These are phyloP conservation scores for Amaranthus hypochondriacus DNA, from an alignment of 148 eudicot species.

Conservation along the genomic window DNA sequence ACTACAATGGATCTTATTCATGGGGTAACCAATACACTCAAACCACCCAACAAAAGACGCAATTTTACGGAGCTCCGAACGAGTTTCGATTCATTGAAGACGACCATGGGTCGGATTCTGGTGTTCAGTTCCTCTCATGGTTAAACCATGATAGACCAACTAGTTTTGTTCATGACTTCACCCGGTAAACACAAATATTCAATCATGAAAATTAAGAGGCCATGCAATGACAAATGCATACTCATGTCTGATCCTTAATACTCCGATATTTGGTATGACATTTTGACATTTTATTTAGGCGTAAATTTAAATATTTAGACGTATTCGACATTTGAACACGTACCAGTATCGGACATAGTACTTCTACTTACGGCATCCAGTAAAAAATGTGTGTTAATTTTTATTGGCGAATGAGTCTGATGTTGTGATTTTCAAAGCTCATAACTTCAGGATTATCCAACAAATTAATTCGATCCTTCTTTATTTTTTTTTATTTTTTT, in stretches of 20 bases:
- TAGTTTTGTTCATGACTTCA: constrained; percentile 59
- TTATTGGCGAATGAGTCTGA: constrained; percentile 8
- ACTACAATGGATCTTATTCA: constrained; percentile 22
- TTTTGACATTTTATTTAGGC: neutral
- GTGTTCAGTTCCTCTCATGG: constrained; percentile 60
- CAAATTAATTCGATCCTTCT: neutral
- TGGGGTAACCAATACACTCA: constrained; percentile 33
- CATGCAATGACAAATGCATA: constrained; percentile 20
- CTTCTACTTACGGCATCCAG: too few relatives aligned
- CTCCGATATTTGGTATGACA: neutral
- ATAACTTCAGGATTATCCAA: constrained; percentile 3
- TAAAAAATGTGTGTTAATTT: neutral
- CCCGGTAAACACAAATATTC: constrained; percentile 25
- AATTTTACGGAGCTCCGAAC: constrained; percentile 41
- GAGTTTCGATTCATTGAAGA: constrained; percentile 72
- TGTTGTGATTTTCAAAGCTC: constrained; percentile 13
- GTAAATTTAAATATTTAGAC: neutral
- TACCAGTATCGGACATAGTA: too few relatives aligned
- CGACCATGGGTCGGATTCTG: constrained; percentile 30
- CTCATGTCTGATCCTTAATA: neutral
- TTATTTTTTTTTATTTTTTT: constrained; percentile 9
- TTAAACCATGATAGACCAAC: constrained; percentile 53
- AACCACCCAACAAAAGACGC: constrained; percentile 30
- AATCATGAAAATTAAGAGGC: neutral
- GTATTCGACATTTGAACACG: too few relatives aligned